Evolutionary conservation across 306 rosid genomes (phyloP).

Genomic region (Rosa multiflora): DNA sequence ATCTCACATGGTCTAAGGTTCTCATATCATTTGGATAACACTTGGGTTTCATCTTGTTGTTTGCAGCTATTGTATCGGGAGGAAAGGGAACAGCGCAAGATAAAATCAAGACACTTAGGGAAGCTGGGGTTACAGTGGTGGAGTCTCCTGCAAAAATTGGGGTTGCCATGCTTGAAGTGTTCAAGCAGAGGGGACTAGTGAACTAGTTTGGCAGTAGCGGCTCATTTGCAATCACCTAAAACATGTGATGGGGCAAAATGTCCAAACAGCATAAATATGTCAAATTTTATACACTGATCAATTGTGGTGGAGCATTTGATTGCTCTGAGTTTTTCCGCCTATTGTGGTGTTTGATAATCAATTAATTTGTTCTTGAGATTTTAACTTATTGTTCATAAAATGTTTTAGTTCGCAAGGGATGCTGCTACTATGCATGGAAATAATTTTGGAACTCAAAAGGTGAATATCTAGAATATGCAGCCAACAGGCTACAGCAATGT

Average conservation of each 20-base stretch:
- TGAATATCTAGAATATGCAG: not conserved
- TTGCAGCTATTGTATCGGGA: slow-evolving; percentile 96
- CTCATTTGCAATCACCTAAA: not conserved
- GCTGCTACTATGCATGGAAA: not conserved
- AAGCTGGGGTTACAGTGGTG: slow-evolving; percentile 91
- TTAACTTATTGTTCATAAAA: not conserved
- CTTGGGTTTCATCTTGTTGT: slow-evolving; percentile 22
- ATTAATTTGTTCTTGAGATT: not conserved
- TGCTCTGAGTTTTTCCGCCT: not conserved
- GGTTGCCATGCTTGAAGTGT: slow-evolving; percentile 73
- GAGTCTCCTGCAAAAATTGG: slow-evolving; percentile 99
- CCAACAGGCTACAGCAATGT: not conserved
- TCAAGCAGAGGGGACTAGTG: slow-evolving; percentile 90
- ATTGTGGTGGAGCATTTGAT: slow-evolving; percentile 13
- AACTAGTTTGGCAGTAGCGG: slow-evolving; percentile 33
- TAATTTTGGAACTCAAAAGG: not conserved
- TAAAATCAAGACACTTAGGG: slow-evolving; percentile 80
- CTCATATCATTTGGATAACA: not conserved
- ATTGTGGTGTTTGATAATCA: not conserved
- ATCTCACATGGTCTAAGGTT: slow-evolving; percentile 1
- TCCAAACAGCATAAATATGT: slow-evolving; percentile 12
- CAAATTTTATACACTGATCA: not conserved
- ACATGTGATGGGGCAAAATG: slow-evolving; percentile 5
- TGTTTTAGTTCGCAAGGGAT: not conserved
- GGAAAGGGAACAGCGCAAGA: slow-evolving; percentile 99